These are phyloP conservation scores for Cyanodermella asteris DNA, from an alignment of 2,329 filamentous ascomycete species.

Conservation along the genomic window DNA sequence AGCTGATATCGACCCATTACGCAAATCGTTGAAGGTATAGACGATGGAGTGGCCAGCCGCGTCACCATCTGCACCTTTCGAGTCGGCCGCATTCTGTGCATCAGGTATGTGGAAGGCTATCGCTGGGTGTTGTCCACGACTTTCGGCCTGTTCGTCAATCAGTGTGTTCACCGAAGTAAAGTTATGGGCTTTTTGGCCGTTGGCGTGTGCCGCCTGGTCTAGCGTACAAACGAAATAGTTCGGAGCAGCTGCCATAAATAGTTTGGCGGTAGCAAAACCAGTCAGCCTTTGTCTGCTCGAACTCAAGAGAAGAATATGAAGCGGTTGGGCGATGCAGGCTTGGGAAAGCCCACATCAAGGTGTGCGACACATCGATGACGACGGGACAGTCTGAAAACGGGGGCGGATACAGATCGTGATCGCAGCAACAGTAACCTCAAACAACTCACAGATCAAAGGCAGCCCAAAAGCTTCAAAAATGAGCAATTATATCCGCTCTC, in stretches of 20 bases:
- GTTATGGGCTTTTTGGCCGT: slow-evolving; percentile 12
- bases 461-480: no score
- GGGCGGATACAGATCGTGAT: no score
- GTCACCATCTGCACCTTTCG: slow-evolving; percentile 1
- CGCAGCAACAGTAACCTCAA: no score
- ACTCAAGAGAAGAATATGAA: no score
- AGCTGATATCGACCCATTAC: neutral
- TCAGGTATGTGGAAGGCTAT: slow-evolving; percentile 26
- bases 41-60: neutral
- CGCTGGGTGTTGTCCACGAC: slow-evolving; percentile 20
- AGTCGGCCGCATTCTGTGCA: slow-evolving; percentile 1
- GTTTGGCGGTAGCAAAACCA: no score
- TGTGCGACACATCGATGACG: no score
- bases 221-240: slow-evolving; percentile 42
- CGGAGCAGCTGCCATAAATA: slow-evolving; percentile 1
- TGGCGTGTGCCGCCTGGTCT: slow-evolving; percentile 27
- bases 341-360: no score
- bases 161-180: slow-evolving; percentile 28
- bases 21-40: slow-evolving; percentile 4
- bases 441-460: no score
- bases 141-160: slow-evolving; percentile 24
- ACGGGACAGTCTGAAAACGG: no score
- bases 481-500: no score
- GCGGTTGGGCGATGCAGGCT: no score
- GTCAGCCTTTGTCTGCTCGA: no score